Conservation (phyloP, 2,329 filamentous ascomycete genomes). For the Zymoseptoria tritici region DNA sequence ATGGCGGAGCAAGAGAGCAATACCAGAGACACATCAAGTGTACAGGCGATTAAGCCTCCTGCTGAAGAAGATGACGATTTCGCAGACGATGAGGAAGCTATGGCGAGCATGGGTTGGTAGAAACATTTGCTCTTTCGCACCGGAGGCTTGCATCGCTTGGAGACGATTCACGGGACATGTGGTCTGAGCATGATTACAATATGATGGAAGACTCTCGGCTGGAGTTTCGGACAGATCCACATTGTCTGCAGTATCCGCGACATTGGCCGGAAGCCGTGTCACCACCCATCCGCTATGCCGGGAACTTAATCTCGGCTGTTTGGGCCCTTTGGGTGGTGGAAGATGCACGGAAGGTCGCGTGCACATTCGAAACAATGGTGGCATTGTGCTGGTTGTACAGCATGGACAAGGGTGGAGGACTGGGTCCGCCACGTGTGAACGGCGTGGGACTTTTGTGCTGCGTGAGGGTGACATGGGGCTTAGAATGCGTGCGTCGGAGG, state of each 20-base stretch:
- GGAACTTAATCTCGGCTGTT: not conserved
- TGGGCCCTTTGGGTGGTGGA: not conserved
- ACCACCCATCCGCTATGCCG: not conserved
- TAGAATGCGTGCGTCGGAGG: not conserved
- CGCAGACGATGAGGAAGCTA: slow-evolving; percentile 59
- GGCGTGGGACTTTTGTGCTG: not conserved
- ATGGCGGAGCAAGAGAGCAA: slow-evolving; percentile 41
- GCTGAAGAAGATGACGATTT: slow-evolving; percentile 35
- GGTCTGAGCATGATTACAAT: not conserved
- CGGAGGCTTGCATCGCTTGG: not conserved
- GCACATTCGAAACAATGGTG: not conserved
- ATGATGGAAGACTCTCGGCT: not conserved
- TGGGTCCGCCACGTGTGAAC: not conserved
- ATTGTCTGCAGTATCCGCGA: not conserved
- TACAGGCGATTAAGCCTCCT: not conserved
- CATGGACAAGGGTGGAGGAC: not conserved
- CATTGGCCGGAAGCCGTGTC: not conserved
- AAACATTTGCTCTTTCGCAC: not conserved
- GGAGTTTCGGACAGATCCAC: not conserved
- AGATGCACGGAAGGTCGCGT: not conserved
- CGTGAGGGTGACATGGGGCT: not conserved
- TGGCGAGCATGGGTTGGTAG: slow-evolving; percentile 41
- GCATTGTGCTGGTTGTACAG: not conserved
- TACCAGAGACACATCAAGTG: not conserved
- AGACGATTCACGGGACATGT: not conserved